Base-by-base conservation (phyloP, 768 basidiomycete genomes). In the Podaxis sp. region DNA sequence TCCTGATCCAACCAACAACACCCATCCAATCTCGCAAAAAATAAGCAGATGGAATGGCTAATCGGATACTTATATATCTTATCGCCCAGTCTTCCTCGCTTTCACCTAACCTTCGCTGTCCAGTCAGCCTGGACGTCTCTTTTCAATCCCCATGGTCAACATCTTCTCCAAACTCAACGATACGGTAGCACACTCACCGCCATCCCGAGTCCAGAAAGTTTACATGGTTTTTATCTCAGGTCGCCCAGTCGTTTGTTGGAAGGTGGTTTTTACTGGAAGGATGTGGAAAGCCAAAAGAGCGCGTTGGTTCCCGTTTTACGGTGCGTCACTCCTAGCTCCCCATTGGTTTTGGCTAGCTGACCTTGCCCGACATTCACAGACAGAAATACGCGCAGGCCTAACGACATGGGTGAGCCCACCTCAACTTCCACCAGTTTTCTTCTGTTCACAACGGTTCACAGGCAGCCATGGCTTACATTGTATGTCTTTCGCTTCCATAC, bases 401-500 rank as follows among this genome's bases (percentile, higher is more conserved):
- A 91, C 90, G 59, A 91, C 90, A 74, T 91, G 89, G 89, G 89
- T 89, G 66, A 69, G 86, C 66, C 16, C 14, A 28, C 28, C 21
- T 50, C 53, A 27, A 50, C 6, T 28, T 18, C 46, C 25, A 6
- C 27, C 7, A 14, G 36, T 28, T 1, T 52, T 27, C 40, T 47
- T 5, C 57, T 28, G 47, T 32, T 57, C 25, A 50, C 54, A 54
- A 47, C 21, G 5, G 25, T 18, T 18, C 16, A 47, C 62, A 90
- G 82, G 89, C 88, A 4, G 86, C 89, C 35, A 93, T 91, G 91
- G 87, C 90, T 18, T 92, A 93, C 74, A 91, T 92, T 62, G 89
- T 89, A 61, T 66, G 85, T 67, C 46, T 57, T 14, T 10, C 32
- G 32, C 38, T 59, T 32, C 4, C 53, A 37, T 28, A 18, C 9